Evolutionary conservation across 139 green algal species (phyloP), one percentile per base, ranked within the genome.

Genomic region (Chlamydomonas incerta): DNA sequence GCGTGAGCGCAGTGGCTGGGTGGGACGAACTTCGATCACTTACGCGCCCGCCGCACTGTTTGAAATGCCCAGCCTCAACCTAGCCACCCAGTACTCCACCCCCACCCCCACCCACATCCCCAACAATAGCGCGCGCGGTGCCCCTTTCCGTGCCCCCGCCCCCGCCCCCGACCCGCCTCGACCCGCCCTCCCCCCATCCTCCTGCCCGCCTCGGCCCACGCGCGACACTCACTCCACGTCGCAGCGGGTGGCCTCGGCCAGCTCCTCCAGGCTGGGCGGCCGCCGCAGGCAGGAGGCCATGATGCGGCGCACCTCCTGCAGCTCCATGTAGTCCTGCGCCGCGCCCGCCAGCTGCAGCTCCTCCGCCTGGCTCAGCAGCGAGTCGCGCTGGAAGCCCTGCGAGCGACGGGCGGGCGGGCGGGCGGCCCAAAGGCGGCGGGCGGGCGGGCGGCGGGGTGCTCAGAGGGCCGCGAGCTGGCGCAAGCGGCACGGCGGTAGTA

Each of bases 301-400:
- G 63, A 83, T 9, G 5, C 63, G 63, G 8, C 17, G 4, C 23
- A 74, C 28, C 15, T 50, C 77, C 23, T 46, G 20, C 63, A 83
- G 63, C 41, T 34, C 41, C 77, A 83, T 66, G n/a, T 55, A 74
- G 63, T 83, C 77, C 63, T 83, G 63, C 20, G 77, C 77, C 1
- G 77, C 77, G 28, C 41, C 29, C n/a, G 46, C 63, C 77, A 83
- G 65, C 29, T 50, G 63, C 63, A 52, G 41, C 77, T 83, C 77
- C 77, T 83, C 77, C 63, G 65, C 17, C 28, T 37, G 26, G 31
- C 2, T 73, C 41, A 83, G 77, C 37, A 83, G 72, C 35, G 50
- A 33, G 62, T 83, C 77, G 62, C 72, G 72, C 29, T 34, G 66
- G 18, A 83, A 83, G 23, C 55, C 52, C 77, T 83, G 77, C 29